These are phyloP conservation scores for Lumnitzera racemosa DNA, from an alignment of 345 rosid genomes.

Conservation along the genomic window DNA sequence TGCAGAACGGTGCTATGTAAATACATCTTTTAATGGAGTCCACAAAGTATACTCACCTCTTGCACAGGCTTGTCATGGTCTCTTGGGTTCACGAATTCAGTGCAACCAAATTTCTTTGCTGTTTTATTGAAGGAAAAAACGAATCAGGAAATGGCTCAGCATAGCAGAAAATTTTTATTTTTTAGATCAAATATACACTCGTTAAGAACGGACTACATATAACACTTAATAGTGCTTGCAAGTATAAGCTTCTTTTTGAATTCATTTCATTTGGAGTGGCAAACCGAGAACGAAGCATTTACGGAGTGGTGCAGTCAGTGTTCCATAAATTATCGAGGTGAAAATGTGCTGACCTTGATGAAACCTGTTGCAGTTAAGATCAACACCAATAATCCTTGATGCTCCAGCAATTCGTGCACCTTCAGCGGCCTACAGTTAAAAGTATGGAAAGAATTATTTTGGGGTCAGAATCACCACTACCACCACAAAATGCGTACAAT, in stretches of 20 bases:
- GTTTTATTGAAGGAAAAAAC: background rate
- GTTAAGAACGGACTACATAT: too few relatives aligned
- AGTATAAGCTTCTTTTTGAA: too few relatives aligned
- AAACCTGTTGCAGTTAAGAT: constrained; percentile 22
- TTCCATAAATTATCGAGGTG: background rate
- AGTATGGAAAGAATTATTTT: background rate
- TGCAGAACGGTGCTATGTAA: too few relatives aligned
- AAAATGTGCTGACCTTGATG: constrained; percentile 17
- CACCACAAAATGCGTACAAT: too few relatives aligned
- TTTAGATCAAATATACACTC: background rate
- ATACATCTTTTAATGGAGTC: too few relatives aligned
- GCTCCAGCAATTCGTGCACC: constrained; percentile 38
- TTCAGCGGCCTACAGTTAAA: constrained; percentile 25
- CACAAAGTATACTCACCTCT: constrained; percentile 14
- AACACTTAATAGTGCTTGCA: too few relatives aligned
- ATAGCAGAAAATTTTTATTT: background rate
- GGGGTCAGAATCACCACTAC: too few relatives aligned
- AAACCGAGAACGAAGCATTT: too few relatives aligned
- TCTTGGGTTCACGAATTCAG: constrained; percentile 30
- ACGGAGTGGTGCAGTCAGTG: too few relatives aligned
- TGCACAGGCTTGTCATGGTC: constrained; percentile 29
- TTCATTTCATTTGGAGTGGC: too few relatives aligned
- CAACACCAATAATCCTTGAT: constrained; percentile 38
- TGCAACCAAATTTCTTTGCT: constrained; percentile 35
- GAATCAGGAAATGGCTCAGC: background rate